Conservation (phyloP, 352 stramenopile genomes). For the Globisporangium cederbergense region DNA sequence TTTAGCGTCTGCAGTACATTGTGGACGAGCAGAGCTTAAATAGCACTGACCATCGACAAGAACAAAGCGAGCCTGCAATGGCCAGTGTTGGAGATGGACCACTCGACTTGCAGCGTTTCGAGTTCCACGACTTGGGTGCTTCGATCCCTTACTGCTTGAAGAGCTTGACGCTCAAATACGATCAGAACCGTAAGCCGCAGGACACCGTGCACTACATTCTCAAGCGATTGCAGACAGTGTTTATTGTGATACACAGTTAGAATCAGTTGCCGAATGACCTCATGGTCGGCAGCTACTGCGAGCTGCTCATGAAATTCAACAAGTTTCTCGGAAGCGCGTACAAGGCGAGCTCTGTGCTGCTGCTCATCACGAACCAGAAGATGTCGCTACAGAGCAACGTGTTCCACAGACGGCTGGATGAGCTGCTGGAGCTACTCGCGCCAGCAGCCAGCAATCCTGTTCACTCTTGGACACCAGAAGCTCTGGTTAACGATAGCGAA, state of each 20-base stretch:
- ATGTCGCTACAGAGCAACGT: constrained; percentile 1
- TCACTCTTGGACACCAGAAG: not conserved
- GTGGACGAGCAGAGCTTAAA: not conserved
- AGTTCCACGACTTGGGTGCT: not conserved
- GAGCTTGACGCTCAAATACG: not conserved
- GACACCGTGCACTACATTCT: not conserved
- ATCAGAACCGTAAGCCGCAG: not conserved
- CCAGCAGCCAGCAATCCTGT: not conserved
- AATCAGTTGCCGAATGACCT: not conserved
- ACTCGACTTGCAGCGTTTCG: not conserved
- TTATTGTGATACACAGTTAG: not conserved
- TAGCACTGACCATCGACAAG: too few relatives aligned
- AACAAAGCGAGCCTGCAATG: not conserved
- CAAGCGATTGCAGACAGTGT: not conserved
- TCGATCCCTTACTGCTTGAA: not conserved
- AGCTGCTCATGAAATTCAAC: constrained; percentile 1
- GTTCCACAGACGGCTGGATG: not conserved
- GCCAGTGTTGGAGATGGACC: not conserved
- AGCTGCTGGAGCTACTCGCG: not conserved
- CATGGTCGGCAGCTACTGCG: not conserved
- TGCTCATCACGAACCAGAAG: constrained; percentile 1
- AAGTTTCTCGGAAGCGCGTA: not conserved
- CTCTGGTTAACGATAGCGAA: too few relatives aligned
- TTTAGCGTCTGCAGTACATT: not conserved
- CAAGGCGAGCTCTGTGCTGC: not conserved